A percentile compares a stretch with the other conserved stretches of the same genome.
Evolutionary conservation across 176 grass and related monocot species (phyloP).

Genomic region (Chloris gayana): DNA sequence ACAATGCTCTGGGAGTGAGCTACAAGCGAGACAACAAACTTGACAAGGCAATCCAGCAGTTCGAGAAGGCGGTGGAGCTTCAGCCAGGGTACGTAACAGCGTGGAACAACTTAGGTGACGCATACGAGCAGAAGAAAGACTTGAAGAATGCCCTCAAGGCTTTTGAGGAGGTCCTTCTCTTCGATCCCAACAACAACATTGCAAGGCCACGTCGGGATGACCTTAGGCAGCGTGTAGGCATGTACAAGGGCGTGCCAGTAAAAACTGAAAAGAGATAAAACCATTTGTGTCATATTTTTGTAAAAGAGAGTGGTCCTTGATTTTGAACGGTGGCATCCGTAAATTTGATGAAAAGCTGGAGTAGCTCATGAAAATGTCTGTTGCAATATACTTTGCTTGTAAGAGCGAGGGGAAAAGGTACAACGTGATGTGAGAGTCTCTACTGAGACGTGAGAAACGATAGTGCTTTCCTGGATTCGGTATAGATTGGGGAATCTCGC

Average conservation of each 20-base stretch:
- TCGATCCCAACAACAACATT: constrained; percentile 94
- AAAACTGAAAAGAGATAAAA: constrained; percentile 69
- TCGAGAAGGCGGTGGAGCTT: constrained; percentile 71
- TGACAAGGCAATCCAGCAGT: not conserved
- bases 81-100: constrained; percentile 92
- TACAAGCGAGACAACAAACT: constrained; percentile 47
- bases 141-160: constrained; percentile 72
- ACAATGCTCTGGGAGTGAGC: constrained; percentile 93
- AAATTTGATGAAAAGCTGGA: not conserved
- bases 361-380: not conserved
- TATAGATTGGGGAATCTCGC: not conserved
- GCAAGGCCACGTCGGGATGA: constrained; percentile 74
- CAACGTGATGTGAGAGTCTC: too few relatives aligned
- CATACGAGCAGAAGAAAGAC: constrained; percentile 86
- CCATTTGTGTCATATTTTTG: not conserved
- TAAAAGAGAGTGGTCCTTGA: not conserved
- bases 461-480: not conserved
- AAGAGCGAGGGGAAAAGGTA: not conserved
- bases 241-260: constrained; percentile 82
- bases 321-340: constrained; percentile 39
- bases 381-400: not conserved
- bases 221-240: constrained; percentile 58
- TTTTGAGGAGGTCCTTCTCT: constrained; percentile 81
- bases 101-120: constrained; percentile 93
- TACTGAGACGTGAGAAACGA: too few relatives aligned